phyloP scores from a whole-genome alignment of 108 stramenopile species.

The Pseudonitzschia multiseries region DNA sequence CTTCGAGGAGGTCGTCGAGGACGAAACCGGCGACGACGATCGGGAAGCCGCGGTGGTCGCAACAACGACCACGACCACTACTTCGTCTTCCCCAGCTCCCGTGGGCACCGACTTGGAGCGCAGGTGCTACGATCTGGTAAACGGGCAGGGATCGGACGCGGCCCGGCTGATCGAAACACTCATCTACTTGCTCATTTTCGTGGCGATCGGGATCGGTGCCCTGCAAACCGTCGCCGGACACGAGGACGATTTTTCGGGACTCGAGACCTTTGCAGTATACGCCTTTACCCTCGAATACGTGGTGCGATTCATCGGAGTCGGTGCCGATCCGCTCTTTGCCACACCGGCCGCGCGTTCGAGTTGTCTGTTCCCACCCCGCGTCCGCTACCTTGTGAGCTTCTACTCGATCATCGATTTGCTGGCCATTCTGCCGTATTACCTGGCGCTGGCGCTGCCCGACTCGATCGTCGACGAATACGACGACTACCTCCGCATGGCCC shows the following conservation, averaged over 20 bases:
- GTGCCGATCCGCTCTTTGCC: conserved; percentile 73
- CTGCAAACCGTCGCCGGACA: conserved; percentile 71
- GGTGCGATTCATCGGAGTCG: conserved; percentile 69
- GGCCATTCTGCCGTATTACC: conserved; percentile 85
- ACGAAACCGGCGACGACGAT: conserved; percentile 63
- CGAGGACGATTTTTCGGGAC: conserved; percentile 47
- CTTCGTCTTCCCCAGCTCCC: background rate
- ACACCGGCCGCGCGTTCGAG: conserved; percentile 1
- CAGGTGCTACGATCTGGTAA: conserved; percentile 59
- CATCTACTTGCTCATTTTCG: conserved; percentile 71
- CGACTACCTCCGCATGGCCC: conserved; percentile 85
- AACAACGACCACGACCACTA: too few relatives aligned
- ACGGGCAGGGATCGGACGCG: conserved; percentile 58
- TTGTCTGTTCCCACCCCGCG: conserved; percentile 27
- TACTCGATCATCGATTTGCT: conserved; percentile 87
- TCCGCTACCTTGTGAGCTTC: conserved; percentile 75
- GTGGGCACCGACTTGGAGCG: conserved; percentile 31
- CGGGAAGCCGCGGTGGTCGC: conserved; percentile 40
- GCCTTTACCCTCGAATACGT: conserved; percentile 91
- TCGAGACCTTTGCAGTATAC: conserved; percentile 76
- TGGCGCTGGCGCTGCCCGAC: conserved; percentile 56
- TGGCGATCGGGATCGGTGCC: conserved; percentile 64
- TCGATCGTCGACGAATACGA: conserved; percentile 80
- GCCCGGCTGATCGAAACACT: conserved; percentile 55
- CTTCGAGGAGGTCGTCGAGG: conserved; percentile 80